Evolutionary conservation across 1,284 basidiomycete species (phyloP), one percentile per base, ranked within the genome.

Genomic region (Malassezia obtusa): DNA sequence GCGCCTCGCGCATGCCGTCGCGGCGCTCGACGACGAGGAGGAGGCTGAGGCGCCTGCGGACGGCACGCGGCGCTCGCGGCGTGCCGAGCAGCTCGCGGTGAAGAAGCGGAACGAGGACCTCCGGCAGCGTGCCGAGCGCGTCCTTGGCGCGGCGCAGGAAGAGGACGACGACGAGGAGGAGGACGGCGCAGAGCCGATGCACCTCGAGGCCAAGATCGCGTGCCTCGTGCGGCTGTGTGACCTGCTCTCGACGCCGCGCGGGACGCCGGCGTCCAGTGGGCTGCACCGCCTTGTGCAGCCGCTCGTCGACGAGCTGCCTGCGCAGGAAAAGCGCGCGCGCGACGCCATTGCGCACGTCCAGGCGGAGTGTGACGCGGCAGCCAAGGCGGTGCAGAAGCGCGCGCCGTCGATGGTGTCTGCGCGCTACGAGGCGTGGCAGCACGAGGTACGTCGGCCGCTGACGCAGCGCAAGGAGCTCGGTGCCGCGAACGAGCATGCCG

Each of bases 201-300:
- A 40, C 24, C 38, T 55, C 19, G 52, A 55, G 35, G 22, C 32
- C 25, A 55, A 55, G 19, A 14, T 49, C 12, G 52, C 47, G 14
- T 49, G 47, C 31, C 44, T 55, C 6, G 47, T 40, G 26, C 39
- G 35, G 15, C 44, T 55, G 22, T 55, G 52, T 22, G 48, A 49
- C 21, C 36, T 37, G 14, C 36, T 55, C 22, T 25, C 35, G 17
- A 30, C 45, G 19, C 19, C 52, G 24, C 24, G 26, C 14, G 36
- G 25, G 19, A 22, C 30, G 31, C 47, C 52, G 9, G 28, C 30
- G 6, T 32, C 48, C 14, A 49, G 26, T 21, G 22, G 32, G 9
- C 19, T 45, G 47, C 52, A 55, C 21, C 14, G 24, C 21, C 47
- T 45, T 4, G 47, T 55, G 11, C 47, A 55, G 44, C 40, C 47